Evolutionary conservation across 805 yeast species (phyloP).

Genomic region (Schwanniomyces yamadae): DNA sequence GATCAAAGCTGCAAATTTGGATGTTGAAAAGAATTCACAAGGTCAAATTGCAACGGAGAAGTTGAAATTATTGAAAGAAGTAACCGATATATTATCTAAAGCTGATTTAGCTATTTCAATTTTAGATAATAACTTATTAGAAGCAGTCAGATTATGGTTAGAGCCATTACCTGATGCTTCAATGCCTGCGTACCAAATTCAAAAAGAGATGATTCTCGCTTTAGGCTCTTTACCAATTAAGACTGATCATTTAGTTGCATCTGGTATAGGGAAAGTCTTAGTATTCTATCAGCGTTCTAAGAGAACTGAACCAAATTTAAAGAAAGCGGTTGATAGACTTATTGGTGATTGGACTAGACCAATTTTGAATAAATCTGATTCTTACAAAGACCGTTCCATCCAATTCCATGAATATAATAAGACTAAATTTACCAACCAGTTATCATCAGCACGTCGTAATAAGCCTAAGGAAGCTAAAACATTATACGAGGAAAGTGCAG

Average conservation of each 20-base stretch:
- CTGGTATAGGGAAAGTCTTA: constrained; percentile 90
- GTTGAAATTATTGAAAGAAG: constrained; percentile 76
- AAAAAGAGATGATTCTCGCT: constrained; percentile 77
- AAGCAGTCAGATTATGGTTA: constrained; percentile 93
- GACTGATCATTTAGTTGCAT: constrained; percentile 91
- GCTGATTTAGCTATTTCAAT: constrained; percentile 88
- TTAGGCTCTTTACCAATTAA: constrained; percentile 82
- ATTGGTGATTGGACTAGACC: constrained; percentile 99
- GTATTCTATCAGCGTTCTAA: constrained; percentile 90
- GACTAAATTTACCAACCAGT: constrained; percentile 46
- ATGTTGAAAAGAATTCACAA: constrained; percentile 58
- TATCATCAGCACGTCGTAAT: constrained; percentile 31
- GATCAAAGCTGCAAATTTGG: constrained; percentile 83
- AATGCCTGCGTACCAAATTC: constrained; percentile 95
- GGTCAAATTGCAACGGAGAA: constrained; percentile 75
- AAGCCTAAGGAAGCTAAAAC: constrained; percentile 47
- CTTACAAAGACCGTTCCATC: constrained; percentile 83
- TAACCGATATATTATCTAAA: constrained; percentile 70
- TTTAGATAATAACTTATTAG: constrained; percentile 88
- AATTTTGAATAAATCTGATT: constrained; percentile 91
- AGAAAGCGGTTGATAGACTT: constrained; percentile 84
- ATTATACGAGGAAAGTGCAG: constrained; percentile 85
- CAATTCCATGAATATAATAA: constrained; percentile 67
- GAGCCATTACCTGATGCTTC: constrained; percentile 98
- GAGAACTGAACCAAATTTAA: constrained; percentile 82